These are phyloP conservation scores for Rhizoclosmatium globosum DNA, from an alignment of 192 early-diverging fungal genomes.

Conservation along the genomic window DNA sequence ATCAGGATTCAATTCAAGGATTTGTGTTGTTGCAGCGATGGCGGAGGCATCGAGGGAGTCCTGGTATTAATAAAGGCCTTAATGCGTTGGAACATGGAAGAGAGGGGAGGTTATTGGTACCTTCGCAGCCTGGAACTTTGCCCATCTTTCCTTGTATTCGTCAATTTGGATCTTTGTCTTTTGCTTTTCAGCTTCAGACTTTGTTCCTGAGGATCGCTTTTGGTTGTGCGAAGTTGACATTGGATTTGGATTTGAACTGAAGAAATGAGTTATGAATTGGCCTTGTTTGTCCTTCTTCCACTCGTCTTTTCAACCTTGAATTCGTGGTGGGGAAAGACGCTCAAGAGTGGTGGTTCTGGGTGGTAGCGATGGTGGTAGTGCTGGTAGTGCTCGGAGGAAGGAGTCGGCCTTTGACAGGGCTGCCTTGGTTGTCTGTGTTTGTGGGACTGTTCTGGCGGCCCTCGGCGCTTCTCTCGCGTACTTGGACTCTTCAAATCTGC, in stretches of 20 bases:
- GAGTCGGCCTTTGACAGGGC: too few relatives aligned
- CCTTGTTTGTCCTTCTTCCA: too few relatives aligned
- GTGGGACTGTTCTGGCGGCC: too few relatives aligned
- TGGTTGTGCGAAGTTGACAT: slow-evolving; percentile 29
- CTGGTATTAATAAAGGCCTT: neutral
- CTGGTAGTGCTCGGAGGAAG: too few relatives aligned
- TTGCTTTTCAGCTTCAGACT: slow-evolving; percentile 8
- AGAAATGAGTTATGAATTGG: too few relatives aligned
- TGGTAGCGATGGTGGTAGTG: too few relatives aligned
- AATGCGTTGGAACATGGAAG: neutral
- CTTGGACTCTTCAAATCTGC: too few relatives aligned
- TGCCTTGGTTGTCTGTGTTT: too few relatives aligned
- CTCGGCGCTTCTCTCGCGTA: too few relatives aligned
- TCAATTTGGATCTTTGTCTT: neutral
- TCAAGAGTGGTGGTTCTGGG: too few relatives aligned
- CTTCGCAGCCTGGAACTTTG: neutral
- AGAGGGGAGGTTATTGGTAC: neutral
- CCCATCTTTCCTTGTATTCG: slow-evolving; percentile 2
- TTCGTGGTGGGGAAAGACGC: too few relatives aligned
- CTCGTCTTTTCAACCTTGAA: too few relatives aligned
- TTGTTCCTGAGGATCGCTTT: neutral
- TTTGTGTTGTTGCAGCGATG: slow-evolving; percentile 69
- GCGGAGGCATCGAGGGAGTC: slow-evolving; percentile 50
- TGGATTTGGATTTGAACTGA: neutral
- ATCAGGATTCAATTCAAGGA: slow-evolving; percentile 88